Percentiles rank a stretch among this genome's conserved stretches.
Conservation (phyloP, 2,329 filamentous ascomycete genomes). For the Helotiales sp. region DNA sequence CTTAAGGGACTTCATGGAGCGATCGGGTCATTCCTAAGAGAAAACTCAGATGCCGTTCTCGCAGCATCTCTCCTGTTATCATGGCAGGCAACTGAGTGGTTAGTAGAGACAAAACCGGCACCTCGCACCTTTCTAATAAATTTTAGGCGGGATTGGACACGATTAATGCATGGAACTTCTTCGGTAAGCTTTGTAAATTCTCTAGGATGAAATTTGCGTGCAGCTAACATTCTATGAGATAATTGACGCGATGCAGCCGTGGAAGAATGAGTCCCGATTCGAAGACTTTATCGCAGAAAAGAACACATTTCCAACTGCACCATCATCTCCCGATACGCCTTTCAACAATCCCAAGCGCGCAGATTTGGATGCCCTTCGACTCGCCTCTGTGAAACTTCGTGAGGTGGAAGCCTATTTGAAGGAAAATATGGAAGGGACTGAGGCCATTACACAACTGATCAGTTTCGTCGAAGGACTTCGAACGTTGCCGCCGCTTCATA, state of each 20-base stretch:
- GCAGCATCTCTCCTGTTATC: conserved; percentile 90
- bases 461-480: conserved; percentile 74
- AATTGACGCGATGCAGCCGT: conserved; percentile 86
- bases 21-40: conserved; percentile 80
- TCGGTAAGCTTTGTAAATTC: conserved; percentile 63
- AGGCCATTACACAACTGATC: conserved; percentile 70
- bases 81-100: conserved; percentile 98
- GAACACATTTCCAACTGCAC: conserved; percentile 72
- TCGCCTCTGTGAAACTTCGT: conserved; percentile 68
- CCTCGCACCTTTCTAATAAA: conserved; percentile 44
- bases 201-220: neutral
- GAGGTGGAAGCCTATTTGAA: conserved; percentile 71
- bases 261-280: conserved; percentile 89
- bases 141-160: conserved; percentile 85
- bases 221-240: conserved; percentile 59
- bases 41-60: conserved; percentile 88
- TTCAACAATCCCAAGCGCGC: too few species aligned
- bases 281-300: conserved; percentile 81
- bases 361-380: conserved; percentile 70
- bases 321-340: conserved; percentile 55
- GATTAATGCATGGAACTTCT: conserved; percentile 88
- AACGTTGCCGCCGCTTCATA: conserved; percentile 70
- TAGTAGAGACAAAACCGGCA: conserved; percentile 51
- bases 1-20: conserved; percentile 87
- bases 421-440: conserved; percentile 71